phyloP scores from a whole-genome alignment of 768 basidiomycete genomes.

The Gymnopilus junonius region DNA sequence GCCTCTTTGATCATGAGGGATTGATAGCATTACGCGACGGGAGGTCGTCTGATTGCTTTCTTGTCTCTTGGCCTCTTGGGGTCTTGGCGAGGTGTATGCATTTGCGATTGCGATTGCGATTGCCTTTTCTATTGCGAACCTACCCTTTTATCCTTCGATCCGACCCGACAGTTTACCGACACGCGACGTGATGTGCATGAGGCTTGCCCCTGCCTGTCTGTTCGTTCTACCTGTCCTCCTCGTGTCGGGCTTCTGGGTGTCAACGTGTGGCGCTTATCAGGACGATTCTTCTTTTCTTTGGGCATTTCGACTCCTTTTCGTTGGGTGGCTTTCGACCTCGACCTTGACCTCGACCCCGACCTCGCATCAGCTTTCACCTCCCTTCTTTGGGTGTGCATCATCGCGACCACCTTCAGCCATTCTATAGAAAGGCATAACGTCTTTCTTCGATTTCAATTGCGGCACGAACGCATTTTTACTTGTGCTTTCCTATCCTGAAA shows the following conservation, averaged over 20 bases:
- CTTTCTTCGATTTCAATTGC: neutral
- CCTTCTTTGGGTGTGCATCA: too few species aligned
- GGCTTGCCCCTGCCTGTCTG: neutral
- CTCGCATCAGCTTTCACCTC: too few species aligned
- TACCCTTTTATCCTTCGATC: too few species aligned
- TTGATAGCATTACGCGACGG: constrained; percentile 32
- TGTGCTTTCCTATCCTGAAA: neutral
- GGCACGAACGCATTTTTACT: neutral
- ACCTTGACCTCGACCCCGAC: too few species aligned
- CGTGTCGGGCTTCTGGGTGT: neutral
- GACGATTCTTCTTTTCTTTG: neutral
- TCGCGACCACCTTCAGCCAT: too few species aligned
- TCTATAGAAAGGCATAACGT: too few species aligned
- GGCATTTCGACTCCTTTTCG: too few species aligned
- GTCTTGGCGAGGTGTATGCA: too few species aligned
- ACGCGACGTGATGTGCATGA: too few species aligned
- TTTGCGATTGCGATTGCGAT: too few species aligned
- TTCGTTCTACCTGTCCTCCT: neutral
- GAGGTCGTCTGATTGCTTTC: constrained; percentile 28
- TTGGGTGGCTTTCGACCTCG: neutral
- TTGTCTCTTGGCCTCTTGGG: too few species aligned
- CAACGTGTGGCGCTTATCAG: neutral
- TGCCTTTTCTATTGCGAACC: too few species aligned
- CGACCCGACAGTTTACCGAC: neutral
- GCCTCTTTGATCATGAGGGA: constrained; percentile 32